These are phyloP conservation scores for Suhomyces atakaporum DNA, from an alignment of 1,139 yeast species.

Conservation along the genomic window DNA sequence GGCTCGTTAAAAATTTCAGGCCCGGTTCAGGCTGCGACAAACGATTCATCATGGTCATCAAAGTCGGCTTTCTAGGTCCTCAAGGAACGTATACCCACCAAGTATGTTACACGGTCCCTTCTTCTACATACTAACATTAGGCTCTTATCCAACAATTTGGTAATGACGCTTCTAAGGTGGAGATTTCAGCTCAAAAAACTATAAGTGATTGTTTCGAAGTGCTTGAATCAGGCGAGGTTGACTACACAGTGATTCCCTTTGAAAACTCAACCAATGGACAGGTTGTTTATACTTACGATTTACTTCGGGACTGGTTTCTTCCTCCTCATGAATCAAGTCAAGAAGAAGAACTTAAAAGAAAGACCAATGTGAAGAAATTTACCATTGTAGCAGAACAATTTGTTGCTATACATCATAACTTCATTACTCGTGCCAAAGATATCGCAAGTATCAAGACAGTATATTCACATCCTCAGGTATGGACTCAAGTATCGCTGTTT, in stretches of 20 bases:
- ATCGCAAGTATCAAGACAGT: constrained; percentile 52
- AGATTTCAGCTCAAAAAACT: constrained; percentile 46
- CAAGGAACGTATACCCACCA: constrained; percentile 90
- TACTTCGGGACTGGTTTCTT: constrained; percentile 66
- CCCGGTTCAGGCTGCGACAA: neutral
- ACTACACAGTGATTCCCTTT: constrained; percentile 83
- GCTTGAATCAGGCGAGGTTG: constrained; percentile 49
- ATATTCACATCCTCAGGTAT: constrained; percentile 95
- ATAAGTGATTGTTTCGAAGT: constrained; percentile 67
- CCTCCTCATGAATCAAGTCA: constrained; percentile 3
- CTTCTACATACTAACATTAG: constrained; percentile 28
- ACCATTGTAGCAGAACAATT: constrained; percentile 73
- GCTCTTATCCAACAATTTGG: constrained; percentile 78
- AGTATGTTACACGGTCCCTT: constrained; percentile 41
- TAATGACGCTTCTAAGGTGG: constrained; percentile 30
- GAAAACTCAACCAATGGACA: constrained; percentile 96
- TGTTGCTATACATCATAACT: constrained; percentile 79
- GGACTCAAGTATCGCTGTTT: constrained; percentile 84
- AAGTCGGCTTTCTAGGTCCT: constrained; percentile 82
- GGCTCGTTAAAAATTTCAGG: too few species aligned
- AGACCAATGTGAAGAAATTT: constrained; percentile 28
- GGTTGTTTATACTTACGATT: constrained; percentile 81
- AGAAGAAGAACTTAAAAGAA: neutral
- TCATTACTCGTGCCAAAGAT: constrained; percentile 53
- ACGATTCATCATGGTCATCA: constrained; percentile 15